phyloP scores from a whole-genome alignment of 495 filamentous ascomycete genomes.

The Aspergillus coremiiformis region DNA sequence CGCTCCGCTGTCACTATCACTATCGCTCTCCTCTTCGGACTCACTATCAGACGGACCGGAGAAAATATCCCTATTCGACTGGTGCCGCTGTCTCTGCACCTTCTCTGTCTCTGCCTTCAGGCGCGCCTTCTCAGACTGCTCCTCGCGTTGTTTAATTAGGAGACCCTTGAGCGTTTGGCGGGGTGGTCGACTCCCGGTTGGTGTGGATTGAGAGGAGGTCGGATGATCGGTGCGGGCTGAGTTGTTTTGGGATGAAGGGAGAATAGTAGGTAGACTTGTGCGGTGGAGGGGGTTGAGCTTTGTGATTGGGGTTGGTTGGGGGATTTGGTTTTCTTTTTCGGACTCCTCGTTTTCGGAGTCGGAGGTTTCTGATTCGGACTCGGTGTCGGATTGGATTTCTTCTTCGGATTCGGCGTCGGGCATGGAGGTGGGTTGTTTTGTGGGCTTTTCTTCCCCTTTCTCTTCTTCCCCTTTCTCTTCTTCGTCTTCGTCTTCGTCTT shows the following conservation, averaged over 20 bases:
- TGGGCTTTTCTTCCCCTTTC: not conserved
- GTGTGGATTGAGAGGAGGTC: not conserved
- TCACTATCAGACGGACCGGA: not conserved
- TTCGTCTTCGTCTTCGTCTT: not conserved
- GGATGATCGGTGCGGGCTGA: not conserved
- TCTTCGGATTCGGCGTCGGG: not conserved
- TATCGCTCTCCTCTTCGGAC: not conserved
- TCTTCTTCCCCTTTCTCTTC: not conserved
- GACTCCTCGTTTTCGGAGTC: not conserved
- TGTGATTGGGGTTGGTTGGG: not conserved
- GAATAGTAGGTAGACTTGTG: not conserved
- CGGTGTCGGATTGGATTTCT: not conserved
- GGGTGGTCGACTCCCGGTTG: not conserved
- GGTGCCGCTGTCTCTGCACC: not conserved
- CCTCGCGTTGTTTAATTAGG: not conserved
- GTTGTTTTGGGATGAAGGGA: not conserved
- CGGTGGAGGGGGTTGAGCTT: not conserved
- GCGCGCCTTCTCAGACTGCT: not conserved
- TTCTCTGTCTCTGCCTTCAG: not conserved
- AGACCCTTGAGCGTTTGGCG: not conserved
- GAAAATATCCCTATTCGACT: not conserved
- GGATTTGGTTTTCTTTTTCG: not conserved
- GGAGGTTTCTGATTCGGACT: not conserved
- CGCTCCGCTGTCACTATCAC: not conserved
- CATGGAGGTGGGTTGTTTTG: not conserved